Percentiles rank a stretch among this genome's conserved stretches.
Conservation (phyloP, 225 moss, liverwort and hornwort species). For the Pseudoscleropodium purum region DNA sequence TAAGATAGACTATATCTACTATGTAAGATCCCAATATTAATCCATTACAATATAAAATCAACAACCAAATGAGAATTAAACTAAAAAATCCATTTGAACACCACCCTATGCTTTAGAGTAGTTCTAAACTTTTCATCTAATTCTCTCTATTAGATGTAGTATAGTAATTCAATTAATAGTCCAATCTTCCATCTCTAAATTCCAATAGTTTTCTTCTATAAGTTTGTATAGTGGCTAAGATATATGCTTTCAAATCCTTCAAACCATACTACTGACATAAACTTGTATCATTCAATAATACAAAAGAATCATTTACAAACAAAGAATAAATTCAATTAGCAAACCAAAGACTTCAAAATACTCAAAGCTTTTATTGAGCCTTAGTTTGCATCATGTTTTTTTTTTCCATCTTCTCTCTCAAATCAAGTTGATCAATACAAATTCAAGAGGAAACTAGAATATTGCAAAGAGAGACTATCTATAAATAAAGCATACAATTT, state of each 20-base stretch:
- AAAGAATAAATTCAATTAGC: background rate
- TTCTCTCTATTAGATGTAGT: background rate
- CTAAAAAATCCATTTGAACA: background rate
- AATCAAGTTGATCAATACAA: background rate
- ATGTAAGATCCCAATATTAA: background rate
- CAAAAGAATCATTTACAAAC: background rate
- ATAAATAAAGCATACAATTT: background rate
- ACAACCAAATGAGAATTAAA: background rate
- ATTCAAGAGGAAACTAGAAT: background rate
- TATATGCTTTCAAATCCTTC: background rate
- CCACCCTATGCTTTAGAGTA: background rate
- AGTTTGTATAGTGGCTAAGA: background rate
- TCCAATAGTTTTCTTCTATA: background rate
- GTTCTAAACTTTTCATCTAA: background rate
- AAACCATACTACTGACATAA: background rate
- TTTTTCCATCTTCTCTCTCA: background rate
- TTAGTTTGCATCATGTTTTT: background rate
- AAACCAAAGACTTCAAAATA: background rate
- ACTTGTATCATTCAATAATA: background rate
- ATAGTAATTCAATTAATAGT: background rate
- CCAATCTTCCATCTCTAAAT: background rate
- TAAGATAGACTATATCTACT: background rate
- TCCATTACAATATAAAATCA: background rate
- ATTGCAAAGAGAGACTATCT: accelerated
- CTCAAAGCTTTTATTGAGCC: background rate